phyloP scores from a whole-genome alignment of 75 land plant species.

The Isoetes taiwanensis region DNA sequence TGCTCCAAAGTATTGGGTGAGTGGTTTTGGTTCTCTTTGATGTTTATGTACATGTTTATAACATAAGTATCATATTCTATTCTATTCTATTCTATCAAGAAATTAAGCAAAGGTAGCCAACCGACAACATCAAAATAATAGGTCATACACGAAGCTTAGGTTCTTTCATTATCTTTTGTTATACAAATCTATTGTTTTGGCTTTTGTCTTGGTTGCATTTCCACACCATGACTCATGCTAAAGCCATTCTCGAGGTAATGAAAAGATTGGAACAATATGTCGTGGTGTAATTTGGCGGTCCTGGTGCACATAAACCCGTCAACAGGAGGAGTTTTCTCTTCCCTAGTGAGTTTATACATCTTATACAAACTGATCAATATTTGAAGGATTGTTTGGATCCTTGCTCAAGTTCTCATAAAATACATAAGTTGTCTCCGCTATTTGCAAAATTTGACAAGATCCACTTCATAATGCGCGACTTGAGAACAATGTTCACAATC shows the following conservation, averaged over 20 bases:
- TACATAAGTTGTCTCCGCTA: slow-evolving; percentile 86
- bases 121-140: neutral
- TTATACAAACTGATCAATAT: slow-evolving; percentile 66
- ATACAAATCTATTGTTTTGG: slow-evolving; percentile 93
- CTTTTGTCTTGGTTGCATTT: slow-evolving; percentile 77
- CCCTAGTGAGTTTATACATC: neutral
- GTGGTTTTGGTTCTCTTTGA: too few relatives aligned
- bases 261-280: slow-evolving; percentile 87
- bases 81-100: too few relatives aligned
- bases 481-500: too few relatives aligned
- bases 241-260: slow-evolving; percentile 96
- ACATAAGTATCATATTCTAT: too few relatives aligned
- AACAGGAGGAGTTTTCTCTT: neutral
- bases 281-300: slow-evolving; percentile 97
- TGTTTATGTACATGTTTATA: too few relatives aligned
- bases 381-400: slow-evolving; percentile 91
- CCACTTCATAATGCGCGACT: slow-evolving; percentile 97
- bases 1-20: too few relatives aligned
- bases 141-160: slow-evolving; percentile 77
- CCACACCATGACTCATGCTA: slow-evolving; percentile 99
- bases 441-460: slow-evolving; percentile 72
- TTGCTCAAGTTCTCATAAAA: slow-evolving; percentile 90
- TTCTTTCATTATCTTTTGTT: slow-evolving; percentile 98
- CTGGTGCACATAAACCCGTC: slow-evolving; percentile 20
- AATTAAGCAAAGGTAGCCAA: too few relatives aligned